Evolutionary conservation across 257 asterid genomes (phyloP).

Genomic region (Penstemon davidsonii): DNA sequence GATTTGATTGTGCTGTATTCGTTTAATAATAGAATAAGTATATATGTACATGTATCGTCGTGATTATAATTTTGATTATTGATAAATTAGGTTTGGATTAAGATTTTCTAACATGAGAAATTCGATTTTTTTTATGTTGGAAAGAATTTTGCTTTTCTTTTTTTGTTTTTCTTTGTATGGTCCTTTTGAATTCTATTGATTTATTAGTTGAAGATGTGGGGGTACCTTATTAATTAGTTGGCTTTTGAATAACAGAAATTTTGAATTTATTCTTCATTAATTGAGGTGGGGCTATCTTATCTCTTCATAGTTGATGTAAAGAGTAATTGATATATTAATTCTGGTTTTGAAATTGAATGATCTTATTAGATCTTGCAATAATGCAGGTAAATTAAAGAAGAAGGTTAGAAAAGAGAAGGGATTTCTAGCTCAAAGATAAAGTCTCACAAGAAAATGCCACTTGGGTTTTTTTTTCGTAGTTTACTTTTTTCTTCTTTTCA

Average conservation of each 20-base stretch:
- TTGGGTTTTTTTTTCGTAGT: conserved; percentile 16
- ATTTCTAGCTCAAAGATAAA: conserved; percentile 42
- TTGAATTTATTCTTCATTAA: conserved; percentile 20
- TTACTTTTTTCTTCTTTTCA: not conserved
- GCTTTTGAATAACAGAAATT: conserved; percentile 20
- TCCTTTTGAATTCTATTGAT: conserved; percentile 31
- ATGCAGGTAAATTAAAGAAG: conserved; percentile 45
- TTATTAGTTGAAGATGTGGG: conserved; percentile 26
- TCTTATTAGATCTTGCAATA: not conserved
- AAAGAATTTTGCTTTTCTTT: not conserved
- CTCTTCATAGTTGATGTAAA: not conserved
- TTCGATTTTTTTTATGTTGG: not conserved
- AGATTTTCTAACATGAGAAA: no score
- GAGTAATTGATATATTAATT: not conserved
- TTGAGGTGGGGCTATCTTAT: not conserved
- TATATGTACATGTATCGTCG: no score
- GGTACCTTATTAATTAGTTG: conserved; percentile 18
- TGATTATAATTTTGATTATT: no score
- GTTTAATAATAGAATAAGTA: no score
- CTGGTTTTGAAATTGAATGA: not conserved
- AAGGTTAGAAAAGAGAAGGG: conserved; percentile 34
- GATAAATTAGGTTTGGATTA: no score
- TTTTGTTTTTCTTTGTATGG: not conserved
- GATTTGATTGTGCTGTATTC: no score
- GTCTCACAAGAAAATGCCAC: conserved; percentile 20